phyloP scores from a whole-genome alignment of 2,329 filamentous ascomycete species.

The Pseudogymnoascus sp. region DNA sequence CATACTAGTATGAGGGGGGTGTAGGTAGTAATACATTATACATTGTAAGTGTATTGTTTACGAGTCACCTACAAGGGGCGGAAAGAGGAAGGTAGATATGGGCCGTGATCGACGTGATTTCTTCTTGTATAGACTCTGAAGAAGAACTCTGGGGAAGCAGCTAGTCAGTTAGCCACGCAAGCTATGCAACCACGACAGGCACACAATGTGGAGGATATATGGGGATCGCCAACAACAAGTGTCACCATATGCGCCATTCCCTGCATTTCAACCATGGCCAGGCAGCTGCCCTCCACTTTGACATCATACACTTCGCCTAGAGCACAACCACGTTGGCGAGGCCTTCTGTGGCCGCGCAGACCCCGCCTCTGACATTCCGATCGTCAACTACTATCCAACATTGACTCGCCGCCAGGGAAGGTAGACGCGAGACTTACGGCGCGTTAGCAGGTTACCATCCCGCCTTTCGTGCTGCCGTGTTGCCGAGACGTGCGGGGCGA shows the following conservation, averaged over 20 bases:
- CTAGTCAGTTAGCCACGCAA: slow-evolving; percentile 5
- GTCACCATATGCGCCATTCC: background rate
- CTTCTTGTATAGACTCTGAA: background rate
- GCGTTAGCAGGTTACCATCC: slow-evolving; percentile 5
- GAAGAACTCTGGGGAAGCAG: background rate
- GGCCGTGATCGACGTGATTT: background rate
- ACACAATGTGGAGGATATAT: background rate
- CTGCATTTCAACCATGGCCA: background rate
- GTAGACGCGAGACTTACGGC: background rate
- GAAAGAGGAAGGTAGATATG: background rate
- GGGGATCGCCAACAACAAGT: background rate
- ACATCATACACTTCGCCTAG: background rate
- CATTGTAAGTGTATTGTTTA: background rate
- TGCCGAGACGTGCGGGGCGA: background rate
- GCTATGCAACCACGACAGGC: background rate
- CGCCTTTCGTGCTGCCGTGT: slow-evolving; percentile 1
- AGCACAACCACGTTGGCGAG: background rate
- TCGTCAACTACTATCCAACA: background rate
- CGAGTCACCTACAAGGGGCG: background rate
- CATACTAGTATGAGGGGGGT: background rate
- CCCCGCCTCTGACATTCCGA: background rate
- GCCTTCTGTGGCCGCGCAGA: background rate
- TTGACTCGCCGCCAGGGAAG: background rate
- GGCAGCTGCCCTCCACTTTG: background rate
- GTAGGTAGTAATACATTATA: background rate